Conservation (phyloP, 345 rosid species). For the Iberis pinnata region DNA sequence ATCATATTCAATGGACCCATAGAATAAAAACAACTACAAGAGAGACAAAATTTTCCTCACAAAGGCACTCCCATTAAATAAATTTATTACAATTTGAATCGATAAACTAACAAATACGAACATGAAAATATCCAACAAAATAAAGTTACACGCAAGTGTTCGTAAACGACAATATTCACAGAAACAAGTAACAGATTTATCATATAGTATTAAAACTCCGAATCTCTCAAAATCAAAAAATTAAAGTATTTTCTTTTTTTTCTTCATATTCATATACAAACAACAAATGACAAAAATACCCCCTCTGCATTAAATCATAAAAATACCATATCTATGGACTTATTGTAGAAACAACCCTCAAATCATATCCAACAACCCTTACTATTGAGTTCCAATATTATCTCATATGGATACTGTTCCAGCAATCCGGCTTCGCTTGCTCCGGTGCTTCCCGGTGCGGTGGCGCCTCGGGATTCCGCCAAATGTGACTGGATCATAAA, state of each 20-base stretch:
- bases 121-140: no score
- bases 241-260: conserved; percentile 3
- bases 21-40: conserved; percentile 24
- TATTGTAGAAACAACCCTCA: conserved; percentile 16
- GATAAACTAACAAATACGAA: no score
- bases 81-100: not conserved
- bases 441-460: conserved; percentile 40
- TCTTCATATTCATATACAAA: conserved; percentile 26
- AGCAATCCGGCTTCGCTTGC: conserved; percentile 27
- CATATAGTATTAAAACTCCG: conserved; percentile 18
- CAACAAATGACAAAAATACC: conserved; percentile 27
- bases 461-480: conserved; percentile 45
- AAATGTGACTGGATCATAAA: conserved; percentile 73
- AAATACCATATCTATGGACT: conserved; percentile 29
- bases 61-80: conserved; percentile 10
- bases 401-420: conserved; percentile 27
- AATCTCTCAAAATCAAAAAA: conserved; percentile 25
- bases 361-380: conserved; percentile 11
- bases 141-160: conserved; percentile 6
- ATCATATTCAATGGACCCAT: conserved; percentile 26
- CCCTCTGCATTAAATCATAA: conserved; percentile 23
- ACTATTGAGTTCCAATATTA: not conserved
- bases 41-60: conserved; percentile 25
- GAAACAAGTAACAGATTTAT: not conserved
- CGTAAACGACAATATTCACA: conserved; percentile 8